Evolutionary conservation across 768 basidiomycete genomes (phyloP).

Genomic region (Pleurotus ostreatus): DNA sequence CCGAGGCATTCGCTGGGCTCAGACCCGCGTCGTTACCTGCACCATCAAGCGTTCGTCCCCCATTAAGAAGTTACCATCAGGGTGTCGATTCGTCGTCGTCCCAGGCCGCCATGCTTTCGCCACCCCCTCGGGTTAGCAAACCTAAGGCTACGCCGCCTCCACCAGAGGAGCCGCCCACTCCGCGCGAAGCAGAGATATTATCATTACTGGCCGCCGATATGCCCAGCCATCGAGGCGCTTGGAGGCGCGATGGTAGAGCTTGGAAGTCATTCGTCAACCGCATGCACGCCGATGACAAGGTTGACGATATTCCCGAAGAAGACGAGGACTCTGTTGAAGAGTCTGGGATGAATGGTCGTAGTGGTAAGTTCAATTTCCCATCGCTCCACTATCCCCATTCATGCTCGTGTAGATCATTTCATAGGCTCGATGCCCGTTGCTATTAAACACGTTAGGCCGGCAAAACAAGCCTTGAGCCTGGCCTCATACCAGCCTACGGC

Average conservation of each 20-base stretch:
- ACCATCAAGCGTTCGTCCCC: conserved; percentile 53
- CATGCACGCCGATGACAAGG: conserved; percentile 21
- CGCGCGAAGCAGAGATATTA: conserved; percentile 48
- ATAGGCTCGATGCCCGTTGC: conserved; percentile 59
- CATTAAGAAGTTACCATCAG: conserved; percentile 27
- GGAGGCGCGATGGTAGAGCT: conserved; percentile 59
- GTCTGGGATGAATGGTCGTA: too few relatives aligned
- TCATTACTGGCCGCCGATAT: conserved; percentile 65
- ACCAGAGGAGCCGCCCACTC: background rate
- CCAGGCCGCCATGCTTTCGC: conserved; percentile 7
- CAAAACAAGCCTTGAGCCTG: conserved; percentile 38
- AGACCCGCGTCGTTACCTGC: conserved; percentile 68
- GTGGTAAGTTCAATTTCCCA: too few relatives aligned
- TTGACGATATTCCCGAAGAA: conserved; percentile 23
- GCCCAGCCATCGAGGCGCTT: conserved; percentile 69
- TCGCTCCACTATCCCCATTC: background rate
- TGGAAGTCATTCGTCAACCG: conserved; percentile 59
- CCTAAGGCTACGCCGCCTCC: conserved; percentile 6
- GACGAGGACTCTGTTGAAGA: conserved; percentile 18
- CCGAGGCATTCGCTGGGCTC: conserved; percentile 54
- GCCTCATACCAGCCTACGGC: conserved; percentile 58
- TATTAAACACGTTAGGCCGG: conserved; percentile 38
- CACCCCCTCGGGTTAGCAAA: conserved; percentile 24
- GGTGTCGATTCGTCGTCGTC: conserved; percentile 24
- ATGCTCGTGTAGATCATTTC: conserved; percentile 5